phyloP scores from a whole-genome alignment of 192 early-diverging fungal genomes.

The Obelidium mucronatum region DNA sequence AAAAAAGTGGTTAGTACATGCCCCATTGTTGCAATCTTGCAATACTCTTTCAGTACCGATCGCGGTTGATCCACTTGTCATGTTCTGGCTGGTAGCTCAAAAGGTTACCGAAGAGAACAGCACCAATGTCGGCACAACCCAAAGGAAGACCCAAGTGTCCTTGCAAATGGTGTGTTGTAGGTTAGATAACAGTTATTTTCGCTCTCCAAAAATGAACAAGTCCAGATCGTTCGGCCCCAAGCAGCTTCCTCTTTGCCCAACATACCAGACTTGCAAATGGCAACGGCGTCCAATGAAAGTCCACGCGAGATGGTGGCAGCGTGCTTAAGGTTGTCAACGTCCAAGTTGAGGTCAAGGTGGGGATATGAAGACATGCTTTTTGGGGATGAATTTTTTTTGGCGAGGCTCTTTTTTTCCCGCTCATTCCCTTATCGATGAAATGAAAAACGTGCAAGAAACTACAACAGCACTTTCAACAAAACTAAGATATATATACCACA shows the following conservation, averaged over 20 bases:
- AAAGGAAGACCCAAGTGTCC: slow-evolving; percentile 98
- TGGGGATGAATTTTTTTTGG: neutral
- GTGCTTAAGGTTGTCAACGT: slow-evolving; percentile 33
- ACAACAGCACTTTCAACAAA: too few relatives aligned
- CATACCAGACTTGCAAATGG: slow-evolving; percentile 38
- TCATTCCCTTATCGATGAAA: too few relatives aligned
- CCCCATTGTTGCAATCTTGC: neutral
- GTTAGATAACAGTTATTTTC: neutral
- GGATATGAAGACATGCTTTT: neutral
- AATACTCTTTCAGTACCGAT: slow-evolving; percentile 60
- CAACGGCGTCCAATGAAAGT: slow-evolving; percentile 39
- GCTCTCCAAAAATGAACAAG: too few relatives aligned
- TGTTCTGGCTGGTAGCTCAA: slow-evolving; percentile 87
- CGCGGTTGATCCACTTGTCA: slow-evolving; percentile 92
- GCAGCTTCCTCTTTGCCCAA: neutral
- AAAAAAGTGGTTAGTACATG: neutral
- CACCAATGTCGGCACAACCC: slow-evolving; percentile 96
- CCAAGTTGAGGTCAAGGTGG: slow-evolving; percentile 25
- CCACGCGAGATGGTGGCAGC: slow-evolving; percentile 41
- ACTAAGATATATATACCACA: too few relatives aligned
- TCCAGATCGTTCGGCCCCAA: too few relatives aligned
- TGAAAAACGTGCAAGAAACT: too few relatives aligned
- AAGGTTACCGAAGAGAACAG: slow-evolving; percentile 85
- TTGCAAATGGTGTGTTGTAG: slow-evolving; percentile 23
- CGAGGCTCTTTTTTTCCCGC: neutral